Conservation (phyloP, 1,284 basidiomycete genomes). For the Ustilago xerochloae region DNA sequence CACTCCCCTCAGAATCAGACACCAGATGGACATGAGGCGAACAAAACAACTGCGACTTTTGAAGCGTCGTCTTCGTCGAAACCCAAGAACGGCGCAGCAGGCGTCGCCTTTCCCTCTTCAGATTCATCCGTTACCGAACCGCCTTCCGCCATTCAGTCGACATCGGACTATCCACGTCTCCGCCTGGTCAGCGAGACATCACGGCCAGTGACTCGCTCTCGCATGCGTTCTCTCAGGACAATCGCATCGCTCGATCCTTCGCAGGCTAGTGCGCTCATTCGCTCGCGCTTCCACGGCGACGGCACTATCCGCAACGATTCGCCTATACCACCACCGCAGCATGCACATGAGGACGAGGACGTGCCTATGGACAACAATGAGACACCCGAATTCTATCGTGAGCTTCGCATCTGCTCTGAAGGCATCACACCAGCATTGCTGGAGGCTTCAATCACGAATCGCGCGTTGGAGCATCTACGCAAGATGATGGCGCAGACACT, state of each 20-base stretch:
- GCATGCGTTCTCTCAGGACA: constrained; percentile 44
- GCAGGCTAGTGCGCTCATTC: constrained; percentile 38
- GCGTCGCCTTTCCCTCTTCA: constrained; percentile 29
- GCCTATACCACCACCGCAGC: constrained; percentile 14
- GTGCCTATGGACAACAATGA: constrained; percentile 9
- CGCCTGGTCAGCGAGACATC: constrained; percentile 46
- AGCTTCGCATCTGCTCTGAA: constrained; percentile 43
- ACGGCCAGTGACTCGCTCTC: constrained; percentile 26
- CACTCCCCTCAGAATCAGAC: constrained; percentile 4
- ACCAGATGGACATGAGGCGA: neutral
- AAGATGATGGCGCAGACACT: constrained; percentile 63
- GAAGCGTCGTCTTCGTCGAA: neutral
- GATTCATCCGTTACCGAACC: constrained; percentile 4
- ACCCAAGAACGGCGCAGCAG: constrained; percentile 4
- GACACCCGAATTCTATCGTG: constrained; percentile 38
- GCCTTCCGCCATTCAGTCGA: constrained; percentile 42
- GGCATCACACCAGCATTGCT: constrained; percentile 47
- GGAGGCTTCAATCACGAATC: constrained; percentile 44
- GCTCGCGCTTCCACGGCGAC: constrained; percentile 32
- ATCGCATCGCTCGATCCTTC: constrained; percentile 44
- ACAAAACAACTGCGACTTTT: constrained; percentile 1
- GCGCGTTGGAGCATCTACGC: constrained; percentile 51
- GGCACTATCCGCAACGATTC: constrained; percentile 32
- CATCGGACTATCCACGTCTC: constrained; percentile 44
- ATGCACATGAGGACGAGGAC: constrained; percentile 17